These are phyloP conservation scores for Hysterangium stoloniferum DNA, from an alignment of 768 basidiomycete species.

Conservation along the genomic window DNA sequence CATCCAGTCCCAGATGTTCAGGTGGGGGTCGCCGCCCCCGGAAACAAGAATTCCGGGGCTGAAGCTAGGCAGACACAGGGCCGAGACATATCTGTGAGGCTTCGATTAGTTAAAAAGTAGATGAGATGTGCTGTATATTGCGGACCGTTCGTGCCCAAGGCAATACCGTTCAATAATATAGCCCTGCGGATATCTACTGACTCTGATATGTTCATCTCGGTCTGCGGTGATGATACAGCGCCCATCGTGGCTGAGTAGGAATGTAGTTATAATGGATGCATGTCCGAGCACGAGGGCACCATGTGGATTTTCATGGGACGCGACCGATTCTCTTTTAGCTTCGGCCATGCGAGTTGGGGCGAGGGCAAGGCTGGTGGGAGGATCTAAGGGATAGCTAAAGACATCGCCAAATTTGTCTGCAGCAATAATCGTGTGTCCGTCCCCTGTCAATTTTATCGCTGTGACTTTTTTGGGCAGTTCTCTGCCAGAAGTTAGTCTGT, in stretches of 20 bases:
- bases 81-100: conserved; percentile 65
- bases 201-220: conserved; percentile 90
- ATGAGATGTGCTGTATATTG: not conserved
- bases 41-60: conserved; percentile 53
- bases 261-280: conserved; percentile 72
- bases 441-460: conserved; percentile 50
- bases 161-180: conserved; percentile 83
- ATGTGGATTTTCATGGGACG: conserved; percentile 61
- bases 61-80: conserved; percentile 58
- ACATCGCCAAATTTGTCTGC: conserved; percentile 96
- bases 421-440: conserved; percentile 61
- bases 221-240: conserved; percentile 82
- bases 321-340: conserved; percentile 26
- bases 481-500: conserved; percentile 30
- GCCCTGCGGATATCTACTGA: conserved; percentile 85
- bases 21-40: conserved; percentile 75
- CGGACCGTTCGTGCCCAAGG: conserved; percentile 76
- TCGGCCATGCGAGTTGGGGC: conserved; percentile 14
- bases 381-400: conserved; percentile 68
- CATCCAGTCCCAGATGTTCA: conserved; percentile 80
- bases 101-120: not conserved
- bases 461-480: conserved; percentile 83
- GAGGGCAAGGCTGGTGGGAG: conserved; percentile 18
- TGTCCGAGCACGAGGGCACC: conserved; percentile 80
- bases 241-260: conserved; percentile 60